phyloP scores from a whole-genome alignment of 495 filamentous ascomycete genomes.

The Cenococcum geophilum region DNA sequence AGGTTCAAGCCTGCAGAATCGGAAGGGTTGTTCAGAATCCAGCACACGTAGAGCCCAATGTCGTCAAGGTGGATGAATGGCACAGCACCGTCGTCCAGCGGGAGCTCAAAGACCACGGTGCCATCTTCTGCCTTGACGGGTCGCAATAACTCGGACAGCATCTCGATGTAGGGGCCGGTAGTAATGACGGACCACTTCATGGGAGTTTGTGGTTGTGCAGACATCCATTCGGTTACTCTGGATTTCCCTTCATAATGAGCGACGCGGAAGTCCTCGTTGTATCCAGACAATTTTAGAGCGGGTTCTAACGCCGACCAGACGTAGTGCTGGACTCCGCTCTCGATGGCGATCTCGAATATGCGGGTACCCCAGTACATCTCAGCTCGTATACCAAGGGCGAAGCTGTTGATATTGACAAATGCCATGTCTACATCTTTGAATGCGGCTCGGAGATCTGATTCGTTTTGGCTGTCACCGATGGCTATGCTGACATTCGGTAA shows the following conservation, averaged over 20 bases:
- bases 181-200: constrained; percentile 50
- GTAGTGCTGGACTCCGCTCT: constrained; percentile 48
- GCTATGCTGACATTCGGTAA: constrained; percentile 19
- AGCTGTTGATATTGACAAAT: constrained; percentile 52
- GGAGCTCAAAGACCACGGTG: constrained; percentile 14
- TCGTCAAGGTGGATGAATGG: constrained; percentile 25
- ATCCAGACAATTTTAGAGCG: constrained; percentile 41
- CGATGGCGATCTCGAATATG: constrained; percentile 49
- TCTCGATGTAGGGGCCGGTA: constrained; percentile 51
- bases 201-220: constrained; percentile 37
- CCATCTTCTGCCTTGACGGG: constrained; percentile 10
- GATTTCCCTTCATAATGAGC: constrained; percentile 55
- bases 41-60: constrained; percentile 11
- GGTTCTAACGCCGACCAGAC: constrained; percentile 36
- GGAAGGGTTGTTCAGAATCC: constrained; percentile 20
- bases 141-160: constrained; percentile 36
- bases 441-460: constrained; percentile 17
- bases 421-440: constrained; percentile 46
- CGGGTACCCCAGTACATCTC: constrained; percentile 53
- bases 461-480: constrained; percentile 13
- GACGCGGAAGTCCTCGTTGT: constrained; percentile 42
- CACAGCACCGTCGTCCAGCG: constrained; percentile 18
- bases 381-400: constrained; percentile 48
- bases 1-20: constrained; percentile 12
- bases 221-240: constrained; percentile 48